These are phyloP conservation scores for Aspergillus sp. DNA, from an alignment of 2,329 filamentous ascomycete species.

Conservation along the genomic window DNA sequence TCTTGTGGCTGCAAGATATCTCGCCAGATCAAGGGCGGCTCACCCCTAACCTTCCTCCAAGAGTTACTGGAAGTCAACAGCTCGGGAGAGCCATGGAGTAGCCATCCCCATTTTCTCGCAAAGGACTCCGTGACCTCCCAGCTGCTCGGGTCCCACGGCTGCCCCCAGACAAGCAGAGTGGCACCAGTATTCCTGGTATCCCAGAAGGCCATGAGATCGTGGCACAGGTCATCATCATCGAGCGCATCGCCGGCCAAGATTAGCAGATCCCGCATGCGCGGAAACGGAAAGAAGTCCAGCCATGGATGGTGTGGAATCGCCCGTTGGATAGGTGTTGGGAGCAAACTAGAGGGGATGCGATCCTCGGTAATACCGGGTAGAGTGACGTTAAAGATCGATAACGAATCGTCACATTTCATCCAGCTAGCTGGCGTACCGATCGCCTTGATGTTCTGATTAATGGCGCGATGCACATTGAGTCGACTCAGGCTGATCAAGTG, in stretches of 20 bases:
- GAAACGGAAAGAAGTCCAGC: constrained; percentile 33
- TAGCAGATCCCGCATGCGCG: constrained; percentile 39
- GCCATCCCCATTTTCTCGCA: constrained; percentile 45
- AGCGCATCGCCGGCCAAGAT: constrained; percentile 25
- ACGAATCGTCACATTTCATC: constrained; percentile 20
- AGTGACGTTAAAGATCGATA: constrained; percentile 23
- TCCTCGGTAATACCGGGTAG: background rate
- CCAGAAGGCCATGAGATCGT: constrained; percentile 39
- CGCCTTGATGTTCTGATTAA: constrained; percentile 27
- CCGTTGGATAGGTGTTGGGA: constrained; percentile 40
- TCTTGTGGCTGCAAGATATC: background rate
- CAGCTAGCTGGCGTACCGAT: constrained; percentile 24
- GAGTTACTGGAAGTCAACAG: constrained; percentile 25
- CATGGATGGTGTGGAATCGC: constrained; percentile 41
- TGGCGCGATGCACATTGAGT: constrained; percentile 36
- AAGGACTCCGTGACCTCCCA: constrained; percentile 53
- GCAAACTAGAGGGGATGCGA: constrained; percentile 24
- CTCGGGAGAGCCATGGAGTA: constrained; percentile 25
- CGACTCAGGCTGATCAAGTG: constrained; percentile 33
- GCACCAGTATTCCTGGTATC: constrained; percentile 12
- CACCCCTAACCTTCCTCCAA: constrained; percentile 26
- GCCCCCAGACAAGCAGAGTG: constrained; percentile 50
- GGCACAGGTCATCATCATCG: constrained; percentile 28
- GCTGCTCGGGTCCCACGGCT: constrained; percentile 42
- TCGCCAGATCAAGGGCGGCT: constrained; percentile 20